Conservation (phyloP, 139 green algal species). For the Chlamydomonas sphaeroides region DNA sequence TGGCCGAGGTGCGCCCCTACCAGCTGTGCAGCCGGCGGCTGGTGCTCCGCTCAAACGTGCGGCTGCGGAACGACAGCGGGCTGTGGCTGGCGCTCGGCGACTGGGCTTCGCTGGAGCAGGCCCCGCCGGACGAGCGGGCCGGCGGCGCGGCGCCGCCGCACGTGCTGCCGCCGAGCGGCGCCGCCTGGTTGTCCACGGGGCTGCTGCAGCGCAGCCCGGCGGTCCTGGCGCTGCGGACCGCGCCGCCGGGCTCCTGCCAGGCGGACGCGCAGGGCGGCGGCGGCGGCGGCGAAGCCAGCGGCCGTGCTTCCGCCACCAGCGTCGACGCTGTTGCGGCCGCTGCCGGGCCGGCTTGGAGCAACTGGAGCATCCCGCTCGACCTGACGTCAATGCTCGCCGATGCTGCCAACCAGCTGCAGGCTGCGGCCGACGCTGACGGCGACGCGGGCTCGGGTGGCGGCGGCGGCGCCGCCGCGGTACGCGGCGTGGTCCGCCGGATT, state of each 20-base stretch:
- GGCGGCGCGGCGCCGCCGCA: constrained; percentile 32
- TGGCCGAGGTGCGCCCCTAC: constrained; percentile 47
- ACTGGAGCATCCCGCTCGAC: constrained; percentile 28
- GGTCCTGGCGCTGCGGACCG: constrained; percentile 20
- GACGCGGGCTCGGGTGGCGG: neutral
- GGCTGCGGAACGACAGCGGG: constrained; percentile 59
- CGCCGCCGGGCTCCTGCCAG: too few species aligned
- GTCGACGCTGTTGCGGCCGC: neutral
- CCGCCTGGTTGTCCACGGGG: constrained; percentile 56
- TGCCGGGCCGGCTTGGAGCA: constrained; percentile 20
- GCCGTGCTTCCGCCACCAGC: too few species aligned
- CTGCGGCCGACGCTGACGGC: neutral
- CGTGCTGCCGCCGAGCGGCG: constrained; percentile 42
- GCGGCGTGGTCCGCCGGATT: neutral
- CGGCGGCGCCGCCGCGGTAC: neutral
- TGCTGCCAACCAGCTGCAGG: neutral
- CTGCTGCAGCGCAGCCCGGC: constrained; percentile 19
- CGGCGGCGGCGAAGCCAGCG: too few species aligned
- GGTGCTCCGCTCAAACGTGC: constrained; percentile 59
- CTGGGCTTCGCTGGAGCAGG: neutral
- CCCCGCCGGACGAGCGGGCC: too few species aligned
- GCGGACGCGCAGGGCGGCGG: neutral
- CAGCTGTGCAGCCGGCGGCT: constrained; percentile 54
- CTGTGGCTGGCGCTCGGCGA: constrained; percentile 56
- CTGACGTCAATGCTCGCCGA: constrained; percentile 22